A percentile compares a stretch with the other conserved stretches of the same genome.
These are phyloP conservation scores for Leonotis leonurus DNA, from an alignment of 257 asterid genomes.

Conservation along the genomic window DNA sequence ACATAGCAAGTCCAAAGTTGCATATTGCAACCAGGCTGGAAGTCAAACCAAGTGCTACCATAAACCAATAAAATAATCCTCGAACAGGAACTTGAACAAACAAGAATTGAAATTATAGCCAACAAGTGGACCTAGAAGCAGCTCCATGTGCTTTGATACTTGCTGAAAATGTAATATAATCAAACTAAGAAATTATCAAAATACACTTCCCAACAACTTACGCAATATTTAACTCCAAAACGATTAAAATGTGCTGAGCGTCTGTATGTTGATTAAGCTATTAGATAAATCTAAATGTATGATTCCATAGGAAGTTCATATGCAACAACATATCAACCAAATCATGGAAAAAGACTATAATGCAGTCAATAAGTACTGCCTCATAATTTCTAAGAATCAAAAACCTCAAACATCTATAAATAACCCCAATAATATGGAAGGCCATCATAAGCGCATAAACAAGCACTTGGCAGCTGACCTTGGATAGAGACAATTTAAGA, in stretches of 20 bases:
- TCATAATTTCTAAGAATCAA: conserved; percentile 8
- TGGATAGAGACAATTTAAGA: conserved; percentile 33
- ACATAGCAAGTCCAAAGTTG: not conserved
- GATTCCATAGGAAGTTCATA: not conserved
- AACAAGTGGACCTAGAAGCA: not conserved
- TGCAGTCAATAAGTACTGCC: not conserved
- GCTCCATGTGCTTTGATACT: not conserved
- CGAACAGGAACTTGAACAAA: not conserved
- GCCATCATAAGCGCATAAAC: conserved; percentile 59
- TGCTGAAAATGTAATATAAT: not conserved
- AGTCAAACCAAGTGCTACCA: not conserved
- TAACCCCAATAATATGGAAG: conserved; percentile 37
- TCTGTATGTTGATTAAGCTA: not conserved
- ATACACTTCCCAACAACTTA: not conserved
- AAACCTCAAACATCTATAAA: conserved; percentile 16
- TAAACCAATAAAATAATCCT: not conserved
- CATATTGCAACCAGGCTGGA: not conserved
- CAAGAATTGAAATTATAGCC: not conserved
- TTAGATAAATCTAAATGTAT: not conserved
- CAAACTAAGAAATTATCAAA: not conserved
- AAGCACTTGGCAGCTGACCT: conserved; percentile 92
- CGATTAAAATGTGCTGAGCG: too few relatives aligned
- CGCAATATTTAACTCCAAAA: not conserved
- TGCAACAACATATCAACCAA: not conserved
- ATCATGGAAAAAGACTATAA: not conserved